Evolutionary conservation across 441 rosid genomes (phyloP).

Genomic region (Pelargonium australe): DNA sequence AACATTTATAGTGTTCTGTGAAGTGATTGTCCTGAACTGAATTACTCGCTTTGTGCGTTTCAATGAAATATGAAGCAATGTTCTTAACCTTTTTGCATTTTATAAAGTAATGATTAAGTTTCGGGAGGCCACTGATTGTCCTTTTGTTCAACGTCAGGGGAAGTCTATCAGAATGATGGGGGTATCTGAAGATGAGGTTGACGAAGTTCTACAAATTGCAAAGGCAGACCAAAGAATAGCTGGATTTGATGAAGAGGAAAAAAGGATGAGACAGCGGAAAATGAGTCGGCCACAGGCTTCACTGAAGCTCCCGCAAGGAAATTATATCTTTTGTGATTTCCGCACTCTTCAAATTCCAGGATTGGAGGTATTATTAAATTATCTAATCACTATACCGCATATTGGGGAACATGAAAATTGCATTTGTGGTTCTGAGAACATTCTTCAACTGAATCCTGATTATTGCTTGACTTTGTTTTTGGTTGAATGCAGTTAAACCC

Average conservation of each 20-base stretch:
- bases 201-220: slow-evolving; percentile 44
- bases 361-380: slow-evolving; percentile 40
- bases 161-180: slow-evolving; percentile 91
- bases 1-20: not conserved
- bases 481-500: slow-evolving; percentile 57
- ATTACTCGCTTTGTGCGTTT: not conserved
- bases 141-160: slow-evolving; percentile 34
- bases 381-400: slow-evolving; percentile 1
- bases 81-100: not conserved
- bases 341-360: slow-evolving; percentile 76
- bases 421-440: not conserved
- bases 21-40: slow-evolving; percentile 2
- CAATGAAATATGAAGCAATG: not conserved
- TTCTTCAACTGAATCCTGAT: not conserved
- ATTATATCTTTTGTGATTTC: slow-evolving; percentile 70
- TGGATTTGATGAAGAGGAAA: slow-evolving; percentile 92
- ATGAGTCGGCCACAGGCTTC: slow-evolving; percentile 24
- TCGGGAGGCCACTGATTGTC: slow-evolving; percentile 4
- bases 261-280: slow-evolving; percentile 50
- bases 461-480: slow-evolving; percentile 3
- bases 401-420: not conserved
- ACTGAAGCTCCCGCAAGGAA: slow-evolving; percentile 68
- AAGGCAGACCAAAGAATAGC: slow-evolving; percentile 57
- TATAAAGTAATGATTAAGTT: not conserved
- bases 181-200: slow-evolving; percentile 61